Evolutionary conservation across 2,329 filamentous ascomycete genomes (phyloP).

Genomic region (Colletotrichum chrysophilum): DNA sequence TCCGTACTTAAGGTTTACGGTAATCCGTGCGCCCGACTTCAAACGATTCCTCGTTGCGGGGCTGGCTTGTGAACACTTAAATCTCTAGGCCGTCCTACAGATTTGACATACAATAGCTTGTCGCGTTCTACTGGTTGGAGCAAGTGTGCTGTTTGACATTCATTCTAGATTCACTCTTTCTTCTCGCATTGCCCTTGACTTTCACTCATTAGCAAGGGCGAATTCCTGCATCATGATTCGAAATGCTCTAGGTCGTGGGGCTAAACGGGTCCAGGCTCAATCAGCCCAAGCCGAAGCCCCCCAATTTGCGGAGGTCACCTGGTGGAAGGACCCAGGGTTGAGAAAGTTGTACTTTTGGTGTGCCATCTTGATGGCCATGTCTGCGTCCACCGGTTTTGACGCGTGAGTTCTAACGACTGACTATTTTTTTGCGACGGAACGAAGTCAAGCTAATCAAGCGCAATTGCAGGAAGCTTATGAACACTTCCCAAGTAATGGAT

Average conservation of each 20-base stretch:
- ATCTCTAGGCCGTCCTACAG: not conserved
- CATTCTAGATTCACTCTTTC: not conserved
- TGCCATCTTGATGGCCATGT: slow-evolving; percentile 61
- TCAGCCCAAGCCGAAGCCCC: slow-evolving; percentile 48
- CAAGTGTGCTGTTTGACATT: not conserved
- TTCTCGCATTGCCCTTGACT: not conserved
- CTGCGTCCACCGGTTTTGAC: slow-evolving; percentile 66
- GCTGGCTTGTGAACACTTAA: not conserved
- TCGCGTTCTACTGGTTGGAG: not conserved
- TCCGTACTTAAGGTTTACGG: not conserved
- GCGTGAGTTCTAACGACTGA: slow-evolving; percentile 21
- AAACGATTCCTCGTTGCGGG: not conserved
- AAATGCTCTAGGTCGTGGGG: not conserved
- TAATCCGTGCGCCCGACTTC: not conserved
- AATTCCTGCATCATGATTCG: not conserved
- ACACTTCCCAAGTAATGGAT: slow-evolving; percentile 62
- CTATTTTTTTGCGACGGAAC: not conserved
- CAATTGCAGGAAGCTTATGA: slow-evolving; percentile 53
- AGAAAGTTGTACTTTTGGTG: slow-evolving; percentile 58
- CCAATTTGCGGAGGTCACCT: slow-evolving; percentile 58
- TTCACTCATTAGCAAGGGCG: not conserved
- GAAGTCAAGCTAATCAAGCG: not conserved
- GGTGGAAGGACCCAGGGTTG: slow-evolving; percentile 60
- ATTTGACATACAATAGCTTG: accelerated
- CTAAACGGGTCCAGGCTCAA: not conserved